Evolutionary conservation across 176 grass and related monocot genomes (phyloP).

Genomic region (Cenchrus purpureus): DNA sequence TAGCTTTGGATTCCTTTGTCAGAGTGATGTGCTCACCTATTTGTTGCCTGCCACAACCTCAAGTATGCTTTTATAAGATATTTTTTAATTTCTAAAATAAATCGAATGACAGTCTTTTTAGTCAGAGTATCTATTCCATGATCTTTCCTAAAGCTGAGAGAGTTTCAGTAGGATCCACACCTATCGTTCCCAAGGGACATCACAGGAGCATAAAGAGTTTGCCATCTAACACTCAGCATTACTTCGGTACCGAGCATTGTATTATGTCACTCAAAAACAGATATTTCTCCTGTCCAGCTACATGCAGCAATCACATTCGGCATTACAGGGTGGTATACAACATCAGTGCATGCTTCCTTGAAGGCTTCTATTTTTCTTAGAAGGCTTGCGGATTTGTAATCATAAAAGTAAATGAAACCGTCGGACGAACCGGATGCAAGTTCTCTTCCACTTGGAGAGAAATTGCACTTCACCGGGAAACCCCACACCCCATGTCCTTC

Average conservation of each 20-base stretch:
- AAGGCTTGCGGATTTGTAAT: slow-evolving; percentile 58
- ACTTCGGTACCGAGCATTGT: not conserved
- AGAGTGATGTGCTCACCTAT: too few relatives aligned
- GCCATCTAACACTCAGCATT: not conserved
- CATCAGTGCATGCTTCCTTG: slow-evolving; percentile 71
- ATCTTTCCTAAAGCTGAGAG: too few relatives aligned
- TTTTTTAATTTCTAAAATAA: too few relatives aligned
- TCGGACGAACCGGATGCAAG: slow-evolving; percentile 86
- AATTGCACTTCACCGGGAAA: slow-evolving; percentile 82
- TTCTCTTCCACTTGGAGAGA: slow-evolving; percentile 62
- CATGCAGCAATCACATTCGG: slow-evolving; percentile 77
- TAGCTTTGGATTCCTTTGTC: too few relatives aligned
- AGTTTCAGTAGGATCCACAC: too few relatives aligned
- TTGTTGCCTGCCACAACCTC: too few relatives aligned
- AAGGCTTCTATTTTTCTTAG: slow-evolving; percentile 71
- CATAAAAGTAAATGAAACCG: slow-evolving; percentile 76
- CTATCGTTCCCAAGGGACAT: too few relatives aligned
- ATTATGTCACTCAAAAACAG: slow-evolving; percentile 63
- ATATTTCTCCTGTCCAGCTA: slow-evolving; percentile 81
- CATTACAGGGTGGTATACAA: slow-evolving; percentile 70
- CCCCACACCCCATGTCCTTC: slow-evolving; percentile 90
- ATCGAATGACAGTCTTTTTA: too few relatives aligned
- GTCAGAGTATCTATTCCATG: too few relatives aligned
- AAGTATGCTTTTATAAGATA: too few relatives aligned
- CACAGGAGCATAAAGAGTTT: not conserved